Evolutionary conservation across 169 alveolate species (phyloP).

Genomic region (Theileria annulata): DNA sequence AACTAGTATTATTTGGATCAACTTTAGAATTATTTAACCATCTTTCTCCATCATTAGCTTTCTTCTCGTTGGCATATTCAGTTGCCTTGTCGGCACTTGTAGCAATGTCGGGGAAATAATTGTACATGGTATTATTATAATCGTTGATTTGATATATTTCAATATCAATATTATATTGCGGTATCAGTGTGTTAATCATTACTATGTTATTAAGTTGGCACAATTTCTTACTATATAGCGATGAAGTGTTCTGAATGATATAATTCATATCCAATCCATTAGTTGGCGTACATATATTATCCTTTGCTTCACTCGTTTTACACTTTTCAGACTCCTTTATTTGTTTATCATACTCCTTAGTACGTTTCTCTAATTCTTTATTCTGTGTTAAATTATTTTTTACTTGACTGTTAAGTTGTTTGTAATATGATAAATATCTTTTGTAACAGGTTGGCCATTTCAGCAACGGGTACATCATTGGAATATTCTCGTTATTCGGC

Average conservation of each 20-base stretch:
- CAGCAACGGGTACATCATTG: constrained; percentile 51
- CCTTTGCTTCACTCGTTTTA: background rate
- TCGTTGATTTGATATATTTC: constrained; percentile 2
- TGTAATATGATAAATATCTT: constrained; percentile 50
- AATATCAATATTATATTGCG: background rate
- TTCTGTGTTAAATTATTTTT: background rate
- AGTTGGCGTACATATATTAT: background rate
- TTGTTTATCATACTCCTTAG: background rate
- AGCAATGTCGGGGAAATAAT: background rate
- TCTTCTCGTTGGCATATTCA: background rate
- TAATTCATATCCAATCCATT: background rate
- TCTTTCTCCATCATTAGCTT: background rate
- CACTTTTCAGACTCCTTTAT: background rate
- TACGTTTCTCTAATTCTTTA: background rate
- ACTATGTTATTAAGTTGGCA: background rate
- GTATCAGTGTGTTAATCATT: background rate
- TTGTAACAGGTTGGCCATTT: constrained; percentile 66
- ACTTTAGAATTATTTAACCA: background rate
- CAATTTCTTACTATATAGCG: background rate
- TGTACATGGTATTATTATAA: background rate
- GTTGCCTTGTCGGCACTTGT: background rate
- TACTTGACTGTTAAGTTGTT: constrained; percentile 28
- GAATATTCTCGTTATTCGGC: background rate
- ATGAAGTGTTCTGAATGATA: background rate
- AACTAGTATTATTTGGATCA: background rate